Evolutionary conservation across 2,329 filamentous ascomycete genomes (phyloP), one percentile per base, ranked within the genome.

Genomic region (Xylariaceae sp.): DNA sequence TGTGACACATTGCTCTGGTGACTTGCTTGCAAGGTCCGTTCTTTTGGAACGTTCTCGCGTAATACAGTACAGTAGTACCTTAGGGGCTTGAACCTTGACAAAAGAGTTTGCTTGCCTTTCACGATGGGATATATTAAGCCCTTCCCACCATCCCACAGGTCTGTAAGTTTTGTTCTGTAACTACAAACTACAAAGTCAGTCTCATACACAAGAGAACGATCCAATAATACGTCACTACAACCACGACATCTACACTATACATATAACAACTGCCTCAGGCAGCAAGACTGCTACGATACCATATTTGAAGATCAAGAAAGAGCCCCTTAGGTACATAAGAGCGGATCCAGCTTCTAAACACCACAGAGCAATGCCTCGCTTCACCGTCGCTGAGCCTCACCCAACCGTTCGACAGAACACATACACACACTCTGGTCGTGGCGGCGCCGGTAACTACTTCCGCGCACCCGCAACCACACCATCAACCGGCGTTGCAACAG

Each of bases 391-490:
- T 48, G 75, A 78, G 67, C 75, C 75, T 49, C 74, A 77, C 68
- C 75, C 75, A 13, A 76, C 75, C 52, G 70, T 77, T 41, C 63
- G 60, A 46, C 68, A 73, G 62, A 71, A 77, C 68, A 66, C 71
- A 55, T 77, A 75, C 73, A 71, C 73, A 47, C 77, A 80, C 71
- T 73, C 76, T 6, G 80, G 80, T 58, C 79, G 80, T 48, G 80
- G 80, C 58, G 80, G 80, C 52, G 76, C 76, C 2, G 80, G 80
- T 60, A 83, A 83, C 73, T 75, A 74, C 65, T 76, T 77, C 69
- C 77, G 76, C 51, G 72, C 74, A 12, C 69, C 75, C 6, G 60
- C 56, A 31, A 74, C 73, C 46, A 71, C 74, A 12, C 61, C 71
- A 33, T 66, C 73, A 22, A 66, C 72, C n/a, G 72, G 79, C 53